A percentile compares a stretch with the other conserved stretches of the same genome.
These are phyloP conservation scores for Heterobasidion irregulare DNA, from an alignment of 1,284 basidiomycete genomes.

Conservation along the genomic window DNA sequence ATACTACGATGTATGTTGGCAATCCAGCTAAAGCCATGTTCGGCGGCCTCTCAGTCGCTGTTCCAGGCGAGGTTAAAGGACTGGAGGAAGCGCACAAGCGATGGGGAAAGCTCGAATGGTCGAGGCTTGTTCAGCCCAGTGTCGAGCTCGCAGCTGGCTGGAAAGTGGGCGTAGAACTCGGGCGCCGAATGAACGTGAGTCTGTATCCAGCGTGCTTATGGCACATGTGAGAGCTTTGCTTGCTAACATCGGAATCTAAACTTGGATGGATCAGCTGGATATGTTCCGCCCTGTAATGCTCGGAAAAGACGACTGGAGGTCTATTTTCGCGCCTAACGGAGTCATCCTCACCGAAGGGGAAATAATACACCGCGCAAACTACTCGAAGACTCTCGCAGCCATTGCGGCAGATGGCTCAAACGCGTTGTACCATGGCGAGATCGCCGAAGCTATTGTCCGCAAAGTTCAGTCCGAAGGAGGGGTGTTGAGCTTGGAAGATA, in stretches of 20 bases:
- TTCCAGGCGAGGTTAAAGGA: slow-evolving; percentile 84
- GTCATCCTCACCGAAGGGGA: slow-evolving; percentile 68
- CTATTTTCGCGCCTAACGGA: slow-evolving; percentile 78
- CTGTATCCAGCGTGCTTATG: not conserved
- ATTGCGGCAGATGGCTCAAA: slow-evolving; percentile 65
- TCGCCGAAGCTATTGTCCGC: slow-evolving; percentile 65
- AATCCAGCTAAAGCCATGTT: slow-evolving; percentile 43
- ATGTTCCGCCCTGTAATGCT: slow-evolving; percentile 59
- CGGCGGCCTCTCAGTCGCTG: slow-evolving; percentile 78
- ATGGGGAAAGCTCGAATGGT: slow-evolving; percentile 81
- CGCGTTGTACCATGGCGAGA: slow-evolving; percentile 73
- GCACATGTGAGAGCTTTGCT: not conserved
- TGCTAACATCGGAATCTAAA: not conserved
- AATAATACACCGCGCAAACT: slow-evolving; percentile 57
- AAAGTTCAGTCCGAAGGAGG: slow-evolving; percentile 72
- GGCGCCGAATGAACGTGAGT: slow-evolving; percentile 59
- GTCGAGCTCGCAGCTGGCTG: slow-evolving; percentile 71
- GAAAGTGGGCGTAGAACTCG: slow-evolving; percentile 71
- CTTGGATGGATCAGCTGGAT: slow-evolving; percentile 21
- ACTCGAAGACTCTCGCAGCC: slow-evolving; percentile 55
- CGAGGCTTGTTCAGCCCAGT: slow-evolving; percentile 67
- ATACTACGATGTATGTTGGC: slow-evolving; percentile 66
- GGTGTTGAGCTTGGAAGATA: slow-evolving; percentile 65
- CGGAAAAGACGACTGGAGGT: slow-evolving; percentile 68
- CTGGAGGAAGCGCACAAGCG: slow-evolving; percentile 71